Evolutionary conservation across 2,329 filamentous ascomycete genomes (phyloP), one percentile per base, ranked within the genome.

Genomic region (Curvularia hawaiiensis): DNA sequence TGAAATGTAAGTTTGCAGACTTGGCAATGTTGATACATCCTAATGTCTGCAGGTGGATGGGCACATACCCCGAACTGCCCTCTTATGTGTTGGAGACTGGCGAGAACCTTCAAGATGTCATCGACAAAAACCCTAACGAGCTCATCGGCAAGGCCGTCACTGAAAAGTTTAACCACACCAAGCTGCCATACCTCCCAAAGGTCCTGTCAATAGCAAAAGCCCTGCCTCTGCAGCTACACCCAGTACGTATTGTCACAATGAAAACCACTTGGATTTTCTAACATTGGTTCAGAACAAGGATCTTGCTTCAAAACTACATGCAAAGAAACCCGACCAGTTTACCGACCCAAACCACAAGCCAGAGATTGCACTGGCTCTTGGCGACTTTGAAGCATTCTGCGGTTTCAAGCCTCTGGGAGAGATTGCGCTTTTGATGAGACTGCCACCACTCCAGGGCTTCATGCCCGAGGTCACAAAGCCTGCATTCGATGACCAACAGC

Each of bases 301-400:
- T 0, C 82, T 92, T 1, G 84, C 90, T 0, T 76, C 81, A 9
- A 81, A 86, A 65, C 81, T 92, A 2, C 88, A 92, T 75, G 71
- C 82, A 52, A 73, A 85, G 62, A 81, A 91, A 52, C 88, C 89
- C 0, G 75, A 85, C 2, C 83, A 85, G 56, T 92, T 90, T 72
- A 85, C 84, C 1, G 89, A 93, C 63, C 78, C 84, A 3, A 92
- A 92, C 72, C 89, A 92, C 79, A 92, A 92, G 76, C 90, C 90
- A 1, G 90, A 93, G 70, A 92, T 93, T 52, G 89, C 90, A 0
- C 79, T 93, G 1, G 89, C 90, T 0, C 77, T 92, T 1, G 82
- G 83, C 12, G 84, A 86, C 22, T 92, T 93, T 66, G 89, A 92
- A 72, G 86, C 89, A 0, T 92, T 93, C 65, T 88, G 86, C 10